Conservation (phyloP, 768 basidiomycete species). For the Lentinula raphanica region DNA sequence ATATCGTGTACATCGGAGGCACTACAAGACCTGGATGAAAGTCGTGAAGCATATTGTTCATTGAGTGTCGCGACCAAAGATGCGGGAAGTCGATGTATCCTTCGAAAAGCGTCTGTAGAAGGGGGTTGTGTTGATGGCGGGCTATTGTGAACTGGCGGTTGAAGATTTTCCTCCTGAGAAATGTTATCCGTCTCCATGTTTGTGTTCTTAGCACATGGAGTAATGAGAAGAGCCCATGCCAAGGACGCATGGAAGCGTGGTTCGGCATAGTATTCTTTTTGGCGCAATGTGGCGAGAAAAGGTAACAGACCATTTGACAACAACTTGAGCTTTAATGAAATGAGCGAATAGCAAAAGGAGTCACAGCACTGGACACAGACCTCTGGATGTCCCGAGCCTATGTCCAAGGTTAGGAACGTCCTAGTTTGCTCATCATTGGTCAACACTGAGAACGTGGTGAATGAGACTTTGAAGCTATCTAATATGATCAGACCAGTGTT, state of each 20-base stretch:
- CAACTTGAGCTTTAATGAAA: constrained; percentile 44
- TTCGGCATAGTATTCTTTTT: constrained; percentile 72
- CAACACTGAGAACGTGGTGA: constrained; percentile 64
- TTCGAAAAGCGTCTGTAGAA: constrained; percentile 29
- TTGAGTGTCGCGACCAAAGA: constrained; percentile 47
- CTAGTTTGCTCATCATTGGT: constrained; percentile 78
- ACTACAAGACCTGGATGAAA: constrained; percentile 40
- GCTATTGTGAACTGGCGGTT: constrained; percentile 10
- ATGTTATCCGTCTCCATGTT: neutral
- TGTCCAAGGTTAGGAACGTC: constrained; percentile 73
- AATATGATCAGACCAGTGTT: neutral
- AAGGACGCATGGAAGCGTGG: constrained; percentile 89
- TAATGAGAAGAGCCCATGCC: constrained; percentile 70
- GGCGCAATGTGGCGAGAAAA: constrained; percentile 52
- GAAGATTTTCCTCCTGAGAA: constrained; percentile 9
- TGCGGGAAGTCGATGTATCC: constrained; percentile 48
- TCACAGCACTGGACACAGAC: constrained; percentile 30
- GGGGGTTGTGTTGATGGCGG: constrained; percentile 10
- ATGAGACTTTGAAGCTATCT: constrained; percentile 65
- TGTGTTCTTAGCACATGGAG: neutral
- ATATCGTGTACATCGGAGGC: constrained; percentile 50
- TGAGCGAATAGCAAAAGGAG: neutral
- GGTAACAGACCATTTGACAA: constrained; percentile 56
- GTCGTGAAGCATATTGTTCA: constrained; percentile 32
- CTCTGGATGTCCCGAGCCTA: constrained; percentile 80